Percentiles rank a stretch among this genome's conserved stretches.
These are phyloP conservation scores for Mortierella sp. DNA, from an alignment of 371 early-diverging fungal genomes.

Conservation along the genomic window DNA sequence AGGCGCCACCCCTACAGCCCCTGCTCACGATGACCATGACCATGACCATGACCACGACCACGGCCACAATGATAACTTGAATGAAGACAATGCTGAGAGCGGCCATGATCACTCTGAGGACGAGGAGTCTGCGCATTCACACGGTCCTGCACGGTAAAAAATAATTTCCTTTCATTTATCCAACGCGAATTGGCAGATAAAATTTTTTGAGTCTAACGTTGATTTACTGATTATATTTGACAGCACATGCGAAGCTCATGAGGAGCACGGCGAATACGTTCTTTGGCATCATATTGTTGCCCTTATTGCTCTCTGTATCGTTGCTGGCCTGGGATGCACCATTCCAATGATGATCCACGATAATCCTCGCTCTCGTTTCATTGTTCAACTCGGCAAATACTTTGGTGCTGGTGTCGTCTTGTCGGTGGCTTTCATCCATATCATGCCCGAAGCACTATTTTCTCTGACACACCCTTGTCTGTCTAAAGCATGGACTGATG, in stretches of 20 bases:
- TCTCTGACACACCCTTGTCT: conserved; percentile 63
- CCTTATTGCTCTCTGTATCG: conserved; percentile 65
- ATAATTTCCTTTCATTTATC: neutral
- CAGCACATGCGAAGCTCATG: conserved; percentile 34
- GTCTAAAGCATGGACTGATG: conserved; percentile 52
- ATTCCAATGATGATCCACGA: conserved; percentile 38
- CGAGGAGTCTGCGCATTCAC: conserved; percentile 37
- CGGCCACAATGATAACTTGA: conserved; percentile 15
- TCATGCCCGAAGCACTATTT: conserved; percentile 61
- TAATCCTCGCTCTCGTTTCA: conserved; percentile 23
- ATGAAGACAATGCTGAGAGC: conserved; percentile 15
- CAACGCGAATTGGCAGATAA: neutral
- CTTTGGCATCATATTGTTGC: conserved; percentile 69
- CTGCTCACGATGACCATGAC: conserved; percentile 45
- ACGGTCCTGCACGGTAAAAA: conserved; percentile 50
- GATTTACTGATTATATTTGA: neutral
- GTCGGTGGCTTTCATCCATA: conserved; percentile 84
- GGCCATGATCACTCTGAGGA: conserved; percentile 41
- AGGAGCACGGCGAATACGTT: conserved; percentile 56
- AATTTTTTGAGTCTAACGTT: too few species aligned
- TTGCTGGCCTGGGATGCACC: conserved; percentile 59
- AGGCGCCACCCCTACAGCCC: conserved; percentile 3
- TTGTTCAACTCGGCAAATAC: conserved; percentile 62
- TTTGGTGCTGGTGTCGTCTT: conserved; percentile 87
- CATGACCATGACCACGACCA: conserved; percentile 37